Evolutionary conservation across 768 basidiomycete species (phyloP).

Genomic region (Auricularia sp.): DNA sequence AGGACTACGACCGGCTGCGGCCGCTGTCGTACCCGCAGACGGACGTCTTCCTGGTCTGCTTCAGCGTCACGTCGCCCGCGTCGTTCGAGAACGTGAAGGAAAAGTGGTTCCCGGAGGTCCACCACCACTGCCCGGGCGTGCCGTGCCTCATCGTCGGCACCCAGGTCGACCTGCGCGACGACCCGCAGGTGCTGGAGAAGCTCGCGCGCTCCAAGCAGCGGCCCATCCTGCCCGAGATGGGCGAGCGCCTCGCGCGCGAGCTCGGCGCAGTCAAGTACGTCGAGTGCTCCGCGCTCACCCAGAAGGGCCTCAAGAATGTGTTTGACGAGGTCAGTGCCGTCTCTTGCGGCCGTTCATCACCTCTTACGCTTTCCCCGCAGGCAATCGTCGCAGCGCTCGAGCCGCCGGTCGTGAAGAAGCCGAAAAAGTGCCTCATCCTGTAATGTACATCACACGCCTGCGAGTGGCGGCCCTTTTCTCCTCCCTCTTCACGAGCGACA

Average conservation of each 20-base stretch:
- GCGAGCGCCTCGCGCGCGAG: conserved; percentile 92
- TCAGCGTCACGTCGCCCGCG: conserved; percentile 96
- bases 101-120: conserved; percentile 99
- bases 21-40: conserved; percentile 99
- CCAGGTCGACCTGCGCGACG: conserved; percentile 94
- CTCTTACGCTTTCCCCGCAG: conserved; percentile 27
- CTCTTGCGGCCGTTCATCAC: neutral
- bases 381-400: conserved; percentile 98
- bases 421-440: conserved; percentile 77
- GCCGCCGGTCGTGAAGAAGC: conserved; percentile 84
- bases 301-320: conserved; percentile 99
- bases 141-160: conserved; percentile 99
- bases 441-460: conserved; percentile 31
- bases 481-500: conserved; percentile 1
- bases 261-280: conserved; percentile 98
- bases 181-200: conserved; percentile 88
- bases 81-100: conserved; percentile 99
- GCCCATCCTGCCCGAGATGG: conserved; percentile 78
- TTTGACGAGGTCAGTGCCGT: conserved; percentile 95
- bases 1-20: conserved; percentile 98
- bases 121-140: conserved; percentile 98
- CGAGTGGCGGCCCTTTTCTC: neutral
- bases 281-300: conserved; percentile 97
- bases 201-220: conserved; percentile 92
- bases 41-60: conserved; percentile 98